phyloP scores from a whole-genome alignment of 202 grass and related monocot species.

The Setaria italica region DNA sequence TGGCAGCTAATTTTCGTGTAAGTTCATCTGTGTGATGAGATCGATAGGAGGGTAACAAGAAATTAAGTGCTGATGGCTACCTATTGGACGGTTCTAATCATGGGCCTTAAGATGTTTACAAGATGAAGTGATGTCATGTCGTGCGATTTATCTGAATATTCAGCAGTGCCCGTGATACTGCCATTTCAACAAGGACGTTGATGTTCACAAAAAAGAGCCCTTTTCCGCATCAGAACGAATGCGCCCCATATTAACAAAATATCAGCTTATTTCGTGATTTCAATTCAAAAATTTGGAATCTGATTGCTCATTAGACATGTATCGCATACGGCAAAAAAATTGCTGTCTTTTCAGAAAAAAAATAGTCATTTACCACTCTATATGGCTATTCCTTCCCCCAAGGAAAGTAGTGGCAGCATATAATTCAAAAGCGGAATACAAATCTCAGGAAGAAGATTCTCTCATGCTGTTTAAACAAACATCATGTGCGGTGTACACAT shows the following conservation, averaged over 20 bases:
- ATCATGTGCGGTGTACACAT: conserved; percentile 32
- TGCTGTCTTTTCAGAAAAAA: no score
- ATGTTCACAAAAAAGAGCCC: no score
- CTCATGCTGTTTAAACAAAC: conserved; percentile 11
- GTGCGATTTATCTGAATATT: conserved; percentile 20
- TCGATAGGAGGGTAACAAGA: neutral
- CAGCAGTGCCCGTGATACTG: neutral
- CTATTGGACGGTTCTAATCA: neutral
- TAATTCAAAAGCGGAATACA: conserved; percentile 7
- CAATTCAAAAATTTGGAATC: neutral
- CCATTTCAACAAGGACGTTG: no score
- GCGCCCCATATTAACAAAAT: neutral
- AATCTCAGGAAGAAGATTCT: conserved; percentile 29
- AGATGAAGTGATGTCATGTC: conserved; percentile 16
- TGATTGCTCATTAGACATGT: neutral
- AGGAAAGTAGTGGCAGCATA: neutral
- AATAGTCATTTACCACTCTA: neutral
- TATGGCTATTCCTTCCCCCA: conserved; percentile 1
- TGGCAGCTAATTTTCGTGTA: neutral
- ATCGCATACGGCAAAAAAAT: no score
- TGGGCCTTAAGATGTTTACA: conserved; percentile 7
- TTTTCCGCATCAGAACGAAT: neutral
- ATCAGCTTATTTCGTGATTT: neutral
- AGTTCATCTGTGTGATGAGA: neutral
- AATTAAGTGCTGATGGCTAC: neutral